Evolutionary conservation across 768 basidiomycete genomes (phyloP).

Genomic region (Hortiboletus flavorubellus): DNA sequence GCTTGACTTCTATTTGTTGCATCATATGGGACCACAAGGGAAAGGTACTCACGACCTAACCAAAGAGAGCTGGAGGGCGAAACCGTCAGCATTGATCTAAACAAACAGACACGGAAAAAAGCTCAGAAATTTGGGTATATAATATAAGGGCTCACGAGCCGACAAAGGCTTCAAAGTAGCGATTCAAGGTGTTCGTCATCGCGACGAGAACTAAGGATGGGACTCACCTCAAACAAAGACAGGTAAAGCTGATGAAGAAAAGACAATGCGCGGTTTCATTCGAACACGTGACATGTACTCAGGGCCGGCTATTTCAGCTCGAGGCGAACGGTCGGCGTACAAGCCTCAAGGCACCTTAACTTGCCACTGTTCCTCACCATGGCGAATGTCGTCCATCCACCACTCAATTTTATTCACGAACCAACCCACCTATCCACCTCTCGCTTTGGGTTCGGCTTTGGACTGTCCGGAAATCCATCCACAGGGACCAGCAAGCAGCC

Average conservation of each 20-base stretch:
- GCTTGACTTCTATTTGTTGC: conserved; percentile 88
- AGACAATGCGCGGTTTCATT: conserved; percentile 5
- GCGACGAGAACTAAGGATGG: conserved; percentile 17
- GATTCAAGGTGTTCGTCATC: conserved; percentile 77
- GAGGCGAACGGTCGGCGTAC: not conserved
- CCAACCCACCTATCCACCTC: conserved; percentile 59
- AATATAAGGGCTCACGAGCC: conserved; percentile 61
- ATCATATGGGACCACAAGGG: conserved; percentile 43
- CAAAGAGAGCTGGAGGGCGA: not conserved
- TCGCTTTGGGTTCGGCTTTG: conserved; percentile 73
- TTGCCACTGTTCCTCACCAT: conserved; percentile 40
- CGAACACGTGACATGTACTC: conserved; percentile 32
- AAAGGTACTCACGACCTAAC: conserved; percentile 34
- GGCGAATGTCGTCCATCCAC: conserved; percentile 70
- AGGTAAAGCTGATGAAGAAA: not conserved
- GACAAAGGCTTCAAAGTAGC: conserved; percentile 72
- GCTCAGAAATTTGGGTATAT: conserved; percentile 95
- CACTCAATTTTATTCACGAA: conserved; percentile 59
- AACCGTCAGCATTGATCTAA: conserved; percentile 11
- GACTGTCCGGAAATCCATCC: conserved; percentile 45
- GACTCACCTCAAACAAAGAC: conserved; percentile 32
- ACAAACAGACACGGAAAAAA: conserved; percentile 8
- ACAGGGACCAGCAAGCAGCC: conserved; percentile 47
- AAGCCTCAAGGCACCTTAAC: conserved; percentile 7
- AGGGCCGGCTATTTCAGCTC: conserved; percentile 33